Conservation (phyloP, 1,139 yeast species). For the Saccharomyces hybrid region DNA sequence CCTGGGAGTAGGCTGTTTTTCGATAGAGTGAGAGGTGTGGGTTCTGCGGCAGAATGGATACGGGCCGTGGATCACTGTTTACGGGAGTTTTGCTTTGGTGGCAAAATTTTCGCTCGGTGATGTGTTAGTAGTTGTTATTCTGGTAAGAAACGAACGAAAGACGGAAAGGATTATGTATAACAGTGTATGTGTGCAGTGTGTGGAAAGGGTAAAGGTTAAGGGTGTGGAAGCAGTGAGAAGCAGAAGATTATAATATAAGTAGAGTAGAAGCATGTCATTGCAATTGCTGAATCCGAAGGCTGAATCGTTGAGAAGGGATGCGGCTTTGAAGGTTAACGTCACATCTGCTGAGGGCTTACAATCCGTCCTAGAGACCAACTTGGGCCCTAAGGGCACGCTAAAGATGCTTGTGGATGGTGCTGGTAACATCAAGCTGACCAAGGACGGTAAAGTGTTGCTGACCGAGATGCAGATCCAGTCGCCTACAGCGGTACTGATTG, state of each 20-base stretch:
- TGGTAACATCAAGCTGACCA: constrained; percentile 89
- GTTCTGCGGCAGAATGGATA: background rate
- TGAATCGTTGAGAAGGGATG: constrained; percentile 86
- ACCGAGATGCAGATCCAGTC: constrained; percentile 98
- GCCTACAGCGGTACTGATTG: constrained; percentile 99
- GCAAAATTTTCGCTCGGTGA: background rate
- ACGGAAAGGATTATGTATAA: background rate
- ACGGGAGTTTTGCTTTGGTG: background rate
- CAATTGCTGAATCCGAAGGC: constrained; percentile 96
- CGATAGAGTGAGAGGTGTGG: background rate
- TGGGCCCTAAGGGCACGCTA: constrained; percentile 73
- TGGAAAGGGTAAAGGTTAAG: background rate
- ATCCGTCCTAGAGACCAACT: constrained; percentile 78
- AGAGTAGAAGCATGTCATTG: constrained; percentile 36
- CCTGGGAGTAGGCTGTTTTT: background rate
- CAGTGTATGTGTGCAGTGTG: background rate
- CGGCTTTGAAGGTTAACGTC: constrained; percentile 90
- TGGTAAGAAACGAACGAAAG: background rate
- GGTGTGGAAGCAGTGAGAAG: background rate
- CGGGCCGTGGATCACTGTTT: background rate
- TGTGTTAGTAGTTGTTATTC: background rate
- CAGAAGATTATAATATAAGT: background rate
- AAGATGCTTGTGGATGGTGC: constrained; percentile 96
- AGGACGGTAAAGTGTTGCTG: constrained; percentile 90
- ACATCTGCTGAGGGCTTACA: constrained; percentile 96